Evolutionary conservation across 2,329 filamentous ascomycete genomes (phyloP).

Genomic region (Botryotinia calthae): DNA sequence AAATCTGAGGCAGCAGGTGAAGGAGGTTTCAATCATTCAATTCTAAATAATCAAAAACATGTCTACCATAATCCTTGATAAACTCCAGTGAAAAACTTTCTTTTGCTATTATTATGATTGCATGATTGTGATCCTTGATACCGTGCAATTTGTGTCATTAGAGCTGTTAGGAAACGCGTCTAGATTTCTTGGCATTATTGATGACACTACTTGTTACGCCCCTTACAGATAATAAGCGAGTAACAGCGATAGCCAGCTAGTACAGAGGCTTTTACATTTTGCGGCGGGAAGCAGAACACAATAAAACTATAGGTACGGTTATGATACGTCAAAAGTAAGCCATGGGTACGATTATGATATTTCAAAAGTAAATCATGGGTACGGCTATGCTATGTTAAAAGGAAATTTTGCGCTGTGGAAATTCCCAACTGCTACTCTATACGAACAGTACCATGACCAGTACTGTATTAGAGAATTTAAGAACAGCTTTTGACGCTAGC

Average conservation of each 20-base stretch:
- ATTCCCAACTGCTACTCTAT: not conserved
- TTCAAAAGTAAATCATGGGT: too few species aligned
- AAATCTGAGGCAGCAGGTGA: not conserved
- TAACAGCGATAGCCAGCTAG: not conserved
- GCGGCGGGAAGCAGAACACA: rapidly evolving
- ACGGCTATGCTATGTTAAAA: not conserved
- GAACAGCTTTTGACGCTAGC: not conserved
- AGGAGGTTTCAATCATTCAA: not conserved
- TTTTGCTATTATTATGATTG: rapidly evolving
- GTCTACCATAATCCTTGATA: rapidly evolving
- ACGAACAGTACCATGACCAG: not conserved
- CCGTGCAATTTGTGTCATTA: not conserved
- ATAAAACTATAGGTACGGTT: not conserved
- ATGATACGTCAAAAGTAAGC: not conserved
- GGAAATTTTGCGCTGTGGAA: too few species aligned
- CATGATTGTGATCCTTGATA: not conserved
- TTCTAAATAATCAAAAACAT: not conserved
- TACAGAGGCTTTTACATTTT: not conserved
- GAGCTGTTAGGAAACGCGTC: not conserved
- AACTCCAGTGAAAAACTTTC: not conserved
- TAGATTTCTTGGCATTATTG: not conserved
- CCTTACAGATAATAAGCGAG: not conserved
- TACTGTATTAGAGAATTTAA: not conserved
- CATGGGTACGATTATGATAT: not conserved
- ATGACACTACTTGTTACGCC: not conserved